Evolutionary conservation across 169 alveolate species (phyloP).

Genomic region (Eimeria brunetti): DNA sequence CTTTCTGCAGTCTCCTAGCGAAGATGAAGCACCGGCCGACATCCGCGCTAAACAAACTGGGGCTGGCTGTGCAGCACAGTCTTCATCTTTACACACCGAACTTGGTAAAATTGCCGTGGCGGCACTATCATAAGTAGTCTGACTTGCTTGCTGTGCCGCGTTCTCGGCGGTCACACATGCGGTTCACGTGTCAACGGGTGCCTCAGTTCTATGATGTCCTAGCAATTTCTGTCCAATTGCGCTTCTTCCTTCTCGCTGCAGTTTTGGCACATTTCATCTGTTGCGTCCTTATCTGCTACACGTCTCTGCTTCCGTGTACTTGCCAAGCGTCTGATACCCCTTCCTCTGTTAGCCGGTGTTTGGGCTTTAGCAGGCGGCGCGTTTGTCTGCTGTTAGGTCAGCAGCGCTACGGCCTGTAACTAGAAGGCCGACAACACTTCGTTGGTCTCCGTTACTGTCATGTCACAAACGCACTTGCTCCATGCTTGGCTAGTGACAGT

Average conservation of each 20-base stretch:
- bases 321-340: neutral
- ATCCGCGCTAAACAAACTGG: constrained; percentile 53
- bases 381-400: neutral
- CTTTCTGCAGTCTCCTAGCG: constrained; percentile 19
- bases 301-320: neutral
- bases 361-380: neutral
- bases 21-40: constrained; percentile 31
- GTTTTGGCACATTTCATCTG: neutral
- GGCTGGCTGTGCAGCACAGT: constrained; percentile 53
- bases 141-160: neutral
- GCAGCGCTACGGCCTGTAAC: neutral
- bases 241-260: neutral
- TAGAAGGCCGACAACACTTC: neutral
- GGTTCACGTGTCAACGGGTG: neutral
- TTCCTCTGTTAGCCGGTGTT: neutral
- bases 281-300: neutral
- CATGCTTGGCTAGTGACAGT: constrained; percentile 6
- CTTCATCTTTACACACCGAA: constrained; percentile 35
- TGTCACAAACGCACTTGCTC: neutral
- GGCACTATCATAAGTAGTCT: neutral
- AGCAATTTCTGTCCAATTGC: neutral
- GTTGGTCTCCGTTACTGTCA: neutral
- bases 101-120: neutral
- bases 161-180: neutral
- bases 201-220: neutral